Evolutionary conservation across 139 green algal species (phyloP).

Genomic region (Tetraselmis chui): DNA sequence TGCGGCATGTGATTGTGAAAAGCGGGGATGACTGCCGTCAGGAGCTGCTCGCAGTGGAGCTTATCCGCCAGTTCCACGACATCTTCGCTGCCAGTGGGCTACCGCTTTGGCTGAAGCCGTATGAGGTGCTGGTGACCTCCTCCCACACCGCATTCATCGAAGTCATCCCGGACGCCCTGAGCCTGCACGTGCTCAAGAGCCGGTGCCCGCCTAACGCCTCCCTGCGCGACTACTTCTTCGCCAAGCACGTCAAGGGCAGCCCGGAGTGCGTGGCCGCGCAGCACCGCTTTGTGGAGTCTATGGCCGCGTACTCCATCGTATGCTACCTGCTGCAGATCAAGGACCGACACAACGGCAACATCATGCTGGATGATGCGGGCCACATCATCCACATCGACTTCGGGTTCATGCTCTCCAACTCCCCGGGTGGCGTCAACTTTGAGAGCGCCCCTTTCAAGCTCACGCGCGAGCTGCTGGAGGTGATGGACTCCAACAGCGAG

Average conservation of each 20-base stretch:
- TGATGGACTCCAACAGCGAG: constrained; percentile 88
- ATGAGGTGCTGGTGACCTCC: constrained; percentile 47
- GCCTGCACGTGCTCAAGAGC: constrained; percentile 44
- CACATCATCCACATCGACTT: constrained; percentile 99
- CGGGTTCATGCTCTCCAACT: constrained; percentile 94
- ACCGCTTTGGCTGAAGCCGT: constrained; percentile 40
- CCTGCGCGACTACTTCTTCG: constrained; percentile 38
- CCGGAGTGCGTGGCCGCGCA: constrained; percentile 23
- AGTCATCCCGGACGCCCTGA: constrained; percentile 39
- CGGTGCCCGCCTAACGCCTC: constrained; percentile 7
- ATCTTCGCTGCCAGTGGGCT: constrained; percentile 39
- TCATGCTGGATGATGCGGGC: constrained; percentile 71
- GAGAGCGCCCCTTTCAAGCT: constrained; percentile 86
- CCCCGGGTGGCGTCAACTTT: constrained; percentile 74
- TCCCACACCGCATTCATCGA: constrained; percentile 48
- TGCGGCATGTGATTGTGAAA: constrained; percentile 49
- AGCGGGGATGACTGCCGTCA: constrained; percentile 52
- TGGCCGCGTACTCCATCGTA: constrained; percentile 53
- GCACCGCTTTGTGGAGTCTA: constrained; percentile 48
- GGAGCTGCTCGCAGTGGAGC: constrained; percentile 54
- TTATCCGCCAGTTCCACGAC: constrained; percentile 32
- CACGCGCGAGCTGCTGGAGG: constrained; percentile 92
- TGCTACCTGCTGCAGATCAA: constrained; percentile 48
- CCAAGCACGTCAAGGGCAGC: constrained; percentile 4
- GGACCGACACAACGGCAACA: constrained; percentile 83